Base-by-base conservation (phyloP, 805 yeast genomes). In the Teunomyces panamensis region DNA sequence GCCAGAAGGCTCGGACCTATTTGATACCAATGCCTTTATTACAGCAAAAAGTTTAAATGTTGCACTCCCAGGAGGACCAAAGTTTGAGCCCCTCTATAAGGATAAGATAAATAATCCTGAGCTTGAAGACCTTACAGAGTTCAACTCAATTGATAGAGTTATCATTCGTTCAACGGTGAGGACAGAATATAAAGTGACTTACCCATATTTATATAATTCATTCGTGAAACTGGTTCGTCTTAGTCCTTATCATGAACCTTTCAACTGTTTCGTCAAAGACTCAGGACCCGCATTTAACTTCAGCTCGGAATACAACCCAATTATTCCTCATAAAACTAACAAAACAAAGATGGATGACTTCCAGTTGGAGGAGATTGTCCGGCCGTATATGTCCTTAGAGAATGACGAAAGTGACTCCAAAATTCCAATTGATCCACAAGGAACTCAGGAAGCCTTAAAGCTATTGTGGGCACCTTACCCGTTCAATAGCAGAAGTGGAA, bases 51-150 rank as follows among this genome's bases (percentile, higher is more conserved):
- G 96, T 7, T 74, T 94, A 44, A 89, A 91, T 58, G 77, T 84
- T 39, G 85, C 96, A 1, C 74, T 94, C 30, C 97, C 97, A 0
- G 96, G 96, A 9, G 99, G 99, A 0, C 98, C 99, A 9, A 88
- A 86, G 61, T 94, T 90, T 65, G 98, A 91, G 67, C 96, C 96
- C 0, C 67, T 91, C 11, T 81, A 75, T 67, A 82, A 84, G 50
- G 87, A 85, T 45, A 62, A 62, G 43, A 70, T 74, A 33, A 83
- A 83, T 55, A 75, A 77, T 26, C 80, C 79, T 20, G 87, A 82
- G 41, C 63, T 64, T 26, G 92, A 86, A 50, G 97, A 91, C 61
- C 87, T 78, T 64, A 89, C 87, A 46, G 98, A 92, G 63, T 91
- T 94, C 68, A 91, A 91, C 58, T 80, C 96, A 7, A 78, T 92